phyloP scores from a whole-genome alignment of 176 grass and related monocot species.

The Eleusine coracana region DNA sequence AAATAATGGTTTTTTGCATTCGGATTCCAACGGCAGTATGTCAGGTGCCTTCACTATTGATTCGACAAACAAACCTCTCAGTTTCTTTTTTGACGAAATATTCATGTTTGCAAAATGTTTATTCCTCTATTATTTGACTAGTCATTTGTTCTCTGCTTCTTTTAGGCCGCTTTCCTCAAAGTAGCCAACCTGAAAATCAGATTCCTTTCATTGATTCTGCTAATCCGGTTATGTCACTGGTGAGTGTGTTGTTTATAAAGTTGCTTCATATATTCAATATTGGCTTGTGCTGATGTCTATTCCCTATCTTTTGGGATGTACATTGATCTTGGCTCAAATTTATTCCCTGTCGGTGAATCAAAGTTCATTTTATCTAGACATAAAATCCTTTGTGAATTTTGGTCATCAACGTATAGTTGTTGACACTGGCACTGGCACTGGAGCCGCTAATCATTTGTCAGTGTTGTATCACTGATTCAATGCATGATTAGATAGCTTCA shows the following conservation, averaged over 20 bases:
- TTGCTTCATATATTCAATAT: constrained; percentile 32
- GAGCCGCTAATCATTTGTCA: constrained; percentile 4
- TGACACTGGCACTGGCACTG: neutral
- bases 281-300: constrained; percentile 6
- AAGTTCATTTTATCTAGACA: neutral
- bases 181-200: constrained; percentile 48
- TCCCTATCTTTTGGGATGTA: neutral
- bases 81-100: neutral
- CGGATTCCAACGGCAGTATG: constrained; percentile 61
- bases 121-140: constrained; percentile 32
- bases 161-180: constrained; percentile 53
- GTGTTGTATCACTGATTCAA: constrained; percentile 6
- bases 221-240: constrained; percentile 97
- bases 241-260: constrained; percentile 52
- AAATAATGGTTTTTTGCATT: constrained; percentile 48
- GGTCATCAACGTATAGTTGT: constrained; percentile 22
- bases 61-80: constrained; percentile 13
- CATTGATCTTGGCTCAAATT: constrained; percentile 16
- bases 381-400: neutral
- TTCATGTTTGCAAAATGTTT: constrained; percentile 21
- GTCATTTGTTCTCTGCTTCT: constrained; percentile 15
- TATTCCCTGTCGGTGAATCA: constrained; percentile 3
- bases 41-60: constrained; percentile 58
- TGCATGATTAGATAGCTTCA: constrained; percentile 16
- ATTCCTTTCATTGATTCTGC: constrained; percentile 85